phyloP scores from a whole-genome alignment of 2,329 filamentous ascomycete genomes.

The Aspergillus sp. region DNA sequence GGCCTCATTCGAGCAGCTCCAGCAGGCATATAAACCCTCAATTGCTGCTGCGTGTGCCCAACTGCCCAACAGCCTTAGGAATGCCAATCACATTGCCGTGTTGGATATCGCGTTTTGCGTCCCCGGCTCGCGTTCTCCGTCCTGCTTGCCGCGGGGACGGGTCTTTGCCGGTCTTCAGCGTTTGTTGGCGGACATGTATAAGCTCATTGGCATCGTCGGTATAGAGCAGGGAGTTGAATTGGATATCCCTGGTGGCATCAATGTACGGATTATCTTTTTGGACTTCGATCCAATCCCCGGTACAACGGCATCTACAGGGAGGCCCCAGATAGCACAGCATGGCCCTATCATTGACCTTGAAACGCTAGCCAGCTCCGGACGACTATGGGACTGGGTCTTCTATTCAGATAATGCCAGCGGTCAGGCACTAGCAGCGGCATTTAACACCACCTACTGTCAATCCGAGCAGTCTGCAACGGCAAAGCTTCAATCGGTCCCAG shows the following conservation, averaged over 20 bases:
- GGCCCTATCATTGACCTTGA: conserved; percentile 46
- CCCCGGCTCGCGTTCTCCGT: conserved; percentile 50
- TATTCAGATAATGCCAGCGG: conserved; percentile 22
- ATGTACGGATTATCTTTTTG: conserved; percentile 66
- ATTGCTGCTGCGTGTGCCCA: conserved; percentile 48
- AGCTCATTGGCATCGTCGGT: conserved; percentile 65
- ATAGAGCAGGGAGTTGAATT: conserved; percentile 55
- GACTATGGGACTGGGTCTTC: conserved; percentile 26
- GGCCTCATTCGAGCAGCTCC: conserved; percentile 44
- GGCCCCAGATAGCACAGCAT: conserved; percentile 13
- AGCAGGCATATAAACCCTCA: conserved; percentile 53
- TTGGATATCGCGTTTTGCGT: conserved; percentile 57
- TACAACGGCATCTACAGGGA: conserved; percentile 8
- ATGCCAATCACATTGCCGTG: conserved; percentile 26
- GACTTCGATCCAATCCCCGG: conserved; percentile 46
- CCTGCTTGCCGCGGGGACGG: conserved; percentile 44
- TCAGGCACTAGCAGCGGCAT: conserved; percentile 20
- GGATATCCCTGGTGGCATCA: conserved; percentile 61
- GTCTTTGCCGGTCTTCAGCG: conserved; percentile 62
- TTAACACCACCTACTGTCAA: conserved; percentile 25
- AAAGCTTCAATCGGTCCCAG: conserved; percentile 14
- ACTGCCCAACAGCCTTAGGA: conserved; percentile 33
- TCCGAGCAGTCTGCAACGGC: conserved; percentile 12
- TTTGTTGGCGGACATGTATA: conserved; percentile 70
- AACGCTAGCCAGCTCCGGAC: conserved; percentile 37